Evolutionary conservation across 352 stramenopile species (phyloP).

Genomic region (Achlya hypogyna): DNA sequence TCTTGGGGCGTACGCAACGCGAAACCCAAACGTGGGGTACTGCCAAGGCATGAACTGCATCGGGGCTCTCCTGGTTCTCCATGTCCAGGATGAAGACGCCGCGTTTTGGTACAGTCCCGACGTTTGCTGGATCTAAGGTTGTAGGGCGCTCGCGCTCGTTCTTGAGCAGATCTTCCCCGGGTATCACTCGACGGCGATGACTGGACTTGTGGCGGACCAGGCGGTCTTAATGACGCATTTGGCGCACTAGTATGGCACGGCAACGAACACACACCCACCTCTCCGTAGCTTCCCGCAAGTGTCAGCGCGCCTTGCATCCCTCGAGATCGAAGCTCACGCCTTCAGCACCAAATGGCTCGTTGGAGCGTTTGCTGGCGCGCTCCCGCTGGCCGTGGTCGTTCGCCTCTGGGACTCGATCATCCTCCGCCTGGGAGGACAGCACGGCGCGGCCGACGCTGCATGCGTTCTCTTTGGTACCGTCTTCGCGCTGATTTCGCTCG

Average conservation of each 20-base stretch:
- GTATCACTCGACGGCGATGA: neutral
- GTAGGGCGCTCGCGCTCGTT: neutral
- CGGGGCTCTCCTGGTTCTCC: neutral
- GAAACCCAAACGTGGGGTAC: neutral
- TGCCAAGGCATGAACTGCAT: neutral
- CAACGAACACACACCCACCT: neutral
- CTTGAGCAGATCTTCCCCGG: neutral
- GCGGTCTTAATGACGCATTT: neutral
- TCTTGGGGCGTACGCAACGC: neutral
- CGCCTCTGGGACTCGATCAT: no score
- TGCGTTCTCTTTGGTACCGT: no score
- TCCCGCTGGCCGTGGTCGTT: no score
- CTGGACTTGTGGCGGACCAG: neutral
- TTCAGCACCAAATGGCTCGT: neutral
- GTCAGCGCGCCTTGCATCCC: neutral
- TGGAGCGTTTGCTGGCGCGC: neutral
- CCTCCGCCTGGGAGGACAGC: no score
- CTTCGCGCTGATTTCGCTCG: no score
- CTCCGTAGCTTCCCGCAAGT: neutral
- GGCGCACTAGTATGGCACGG: neutral
- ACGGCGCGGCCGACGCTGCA: no score
- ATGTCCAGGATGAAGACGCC: neutral
- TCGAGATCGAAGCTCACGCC: neutral
- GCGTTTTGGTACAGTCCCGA: neutral
- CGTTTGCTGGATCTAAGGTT: neutral